Evolutionary conservation across 2,329 filamentous ascomycete genomes (phyloP).

Genomic region (Paraphaeosphaeria sporulosa): DNA sequence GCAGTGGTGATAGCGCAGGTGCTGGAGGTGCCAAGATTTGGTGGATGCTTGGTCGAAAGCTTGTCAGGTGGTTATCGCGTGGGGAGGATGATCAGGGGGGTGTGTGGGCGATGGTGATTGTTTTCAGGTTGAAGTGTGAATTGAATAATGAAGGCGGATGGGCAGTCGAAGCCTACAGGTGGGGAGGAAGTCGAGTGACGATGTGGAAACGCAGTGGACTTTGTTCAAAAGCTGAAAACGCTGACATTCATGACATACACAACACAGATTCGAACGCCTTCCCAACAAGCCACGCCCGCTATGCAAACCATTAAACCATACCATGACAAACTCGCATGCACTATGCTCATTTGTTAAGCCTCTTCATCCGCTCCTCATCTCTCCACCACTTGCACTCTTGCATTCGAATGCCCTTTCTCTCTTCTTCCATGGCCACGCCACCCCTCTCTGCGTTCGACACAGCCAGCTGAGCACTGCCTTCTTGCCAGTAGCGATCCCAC

Average conservation of each 20-base stretch:
- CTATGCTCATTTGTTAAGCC: conserved; percentile 39
- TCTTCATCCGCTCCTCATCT: conserved; percentile 35
- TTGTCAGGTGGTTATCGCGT: too few relatives aligned
- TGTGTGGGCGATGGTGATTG: too few relatives aligned
- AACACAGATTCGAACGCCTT: too few relatives aligned
- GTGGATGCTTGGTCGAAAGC: too few relatives aligned
- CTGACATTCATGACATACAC: background rate
- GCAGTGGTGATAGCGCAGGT: too few relatives aligned
- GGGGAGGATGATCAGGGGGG: too few relatives aligned
- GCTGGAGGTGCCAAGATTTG: too few relatives aligned
- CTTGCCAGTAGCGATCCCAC: conserved; percentile 40
- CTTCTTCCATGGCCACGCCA: conserved; percentile 36
- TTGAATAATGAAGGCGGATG: too few relatives aligned
- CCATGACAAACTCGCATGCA: background rate
- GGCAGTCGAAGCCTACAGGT: too few relatives aligned
- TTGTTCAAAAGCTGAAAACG: too few relatives aligned
- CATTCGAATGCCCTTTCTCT: conserved; percentile 35
- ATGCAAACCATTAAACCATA: background rate
- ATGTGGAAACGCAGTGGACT: too few relatives aligned
- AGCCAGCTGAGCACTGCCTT: conserved; percentile 26
- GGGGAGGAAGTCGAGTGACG: background rate
- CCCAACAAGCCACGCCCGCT: background rate
- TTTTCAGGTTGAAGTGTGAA: too few relatives aligned
- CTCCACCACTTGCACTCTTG: conserved; percentile 45
- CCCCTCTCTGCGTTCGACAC: conserved; percentile 34